Evolutionary conservation across 768 basidiomycete species (phyloP).

Genomic region (Podaxis sp.): DNA sequence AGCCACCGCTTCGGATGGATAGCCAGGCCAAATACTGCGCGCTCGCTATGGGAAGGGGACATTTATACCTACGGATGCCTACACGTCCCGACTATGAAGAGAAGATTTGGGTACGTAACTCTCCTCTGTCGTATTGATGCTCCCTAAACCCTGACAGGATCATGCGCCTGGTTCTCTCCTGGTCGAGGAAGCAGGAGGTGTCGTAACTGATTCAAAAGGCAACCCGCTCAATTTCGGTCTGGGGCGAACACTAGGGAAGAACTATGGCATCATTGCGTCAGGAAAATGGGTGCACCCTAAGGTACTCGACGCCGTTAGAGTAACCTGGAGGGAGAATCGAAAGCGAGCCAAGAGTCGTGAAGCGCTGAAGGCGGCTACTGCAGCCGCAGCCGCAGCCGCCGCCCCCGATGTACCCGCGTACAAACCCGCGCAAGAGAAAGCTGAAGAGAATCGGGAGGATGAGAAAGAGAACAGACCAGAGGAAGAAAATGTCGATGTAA

Average conservation of each 20-base stretch:
- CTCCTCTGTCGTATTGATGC: background rate
- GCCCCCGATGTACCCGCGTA: background rate
- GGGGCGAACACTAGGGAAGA: conserved; percentile 82
- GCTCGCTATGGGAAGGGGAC: conserved; percentile 84
- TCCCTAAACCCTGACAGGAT: conserved; percentile 49
- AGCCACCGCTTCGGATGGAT: conserved; percentile 81
- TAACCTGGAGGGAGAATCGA: conserved; percentile 40
- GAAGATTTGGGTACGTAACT: conserved; percentile 88
- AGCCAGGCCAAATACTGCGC: conserved; percentile 94
- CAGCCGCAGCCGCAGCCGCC: background rate
- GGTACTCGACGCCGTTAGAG: conserved; percentile 74
- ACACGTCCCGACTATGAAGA: conserved; percentile 78
- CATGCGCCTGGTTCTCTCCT: conserved; percentile 87
- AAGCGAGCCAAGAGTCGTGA: conserved; percentile 10
- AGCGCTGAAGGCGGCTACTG: background rate
- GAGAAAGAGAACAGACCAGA: background rate
- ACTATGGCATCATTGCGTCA: conserved; percentile 86
- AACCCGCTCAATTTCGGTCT: conserved; percentile 79
- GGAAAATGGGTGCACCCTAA: conserved; percentile 66
- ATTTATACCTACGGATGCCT: conserved; percentile 79
- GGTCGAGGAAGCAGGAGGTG: conserved; percentile 85
- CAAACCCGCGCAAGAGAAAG: background rate
- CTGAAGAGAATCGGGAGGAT: background rate
- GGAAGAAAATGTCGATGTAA: background rate
- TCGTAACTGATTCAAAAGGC: conserved; percentile 85